Evolutionary conservation across 108 stramenopile genomes (phyloP).

Genomic region (Nitzschia inconspicua): DNA sequence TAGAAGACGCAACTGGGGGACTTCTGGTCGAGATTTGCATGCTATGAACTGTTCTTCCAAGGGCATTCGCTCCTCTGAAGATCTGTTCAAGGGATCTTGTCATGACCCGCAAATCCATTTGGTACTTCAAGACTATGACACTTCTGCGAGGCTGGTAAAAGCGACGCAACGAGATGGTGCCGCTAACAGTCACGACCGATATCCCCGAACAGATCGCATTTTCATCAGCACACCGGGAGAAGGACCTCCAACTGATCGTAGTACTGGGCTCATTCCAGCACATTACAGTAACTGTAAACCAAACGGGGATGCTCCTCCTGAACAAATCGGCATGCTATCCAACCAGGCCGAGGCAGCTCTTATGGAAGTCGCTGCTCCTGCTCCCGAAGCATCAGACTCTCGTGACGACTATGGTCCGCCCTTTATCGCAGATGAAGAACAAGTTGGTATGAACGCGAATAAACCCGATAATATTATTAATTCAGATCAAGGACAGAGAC

Average conservation of each 20-base stretch:
- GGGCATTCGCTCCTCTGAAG: conserved; percentile 11
- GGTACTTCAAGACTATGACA: conserved; percentile 28
- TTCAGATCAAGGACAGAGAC: too few species aligned
- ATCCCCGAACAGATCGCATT: conserved; percentile 6
- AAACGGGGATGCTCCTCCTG: too few species aligned
- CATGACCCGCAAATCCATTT: conserved; percentile 20
- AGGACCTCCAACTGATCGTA: background rate
- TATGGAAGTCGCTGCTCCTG: too few species aligned
- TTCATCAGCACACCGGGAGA: conserved; percentile 2
- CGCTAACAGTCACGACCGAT: background rate
- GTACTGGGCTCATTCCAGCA: too few species aligned
- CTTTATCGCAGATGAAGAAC: too few species aligned
- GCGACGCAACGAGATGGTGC: background rate
- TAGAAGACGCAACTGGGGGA: background rate
- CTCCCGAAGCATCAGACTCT: too few species aligned
- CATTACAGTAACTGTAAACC: too few species aligned
- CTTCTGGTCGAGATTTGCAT: background rate
- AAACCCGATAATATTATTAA: too few species aligned
- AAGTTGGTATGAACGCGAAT: too few species aligned
- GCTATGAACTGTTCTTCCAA: background rate
- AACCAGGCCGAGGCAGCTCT: too few species aligned
- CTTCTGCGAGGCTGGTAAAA: conserved; percentile 13
- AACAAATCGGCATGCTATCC: too few species aligned
- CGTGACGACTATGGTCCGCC: too few species aligned
- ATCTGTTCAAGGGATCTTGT: background rate